phyloP scores from a whole-genome alignment of 2,329 filamentous ascomycete genomes.

The Sporothrix schenckii region DNA sequence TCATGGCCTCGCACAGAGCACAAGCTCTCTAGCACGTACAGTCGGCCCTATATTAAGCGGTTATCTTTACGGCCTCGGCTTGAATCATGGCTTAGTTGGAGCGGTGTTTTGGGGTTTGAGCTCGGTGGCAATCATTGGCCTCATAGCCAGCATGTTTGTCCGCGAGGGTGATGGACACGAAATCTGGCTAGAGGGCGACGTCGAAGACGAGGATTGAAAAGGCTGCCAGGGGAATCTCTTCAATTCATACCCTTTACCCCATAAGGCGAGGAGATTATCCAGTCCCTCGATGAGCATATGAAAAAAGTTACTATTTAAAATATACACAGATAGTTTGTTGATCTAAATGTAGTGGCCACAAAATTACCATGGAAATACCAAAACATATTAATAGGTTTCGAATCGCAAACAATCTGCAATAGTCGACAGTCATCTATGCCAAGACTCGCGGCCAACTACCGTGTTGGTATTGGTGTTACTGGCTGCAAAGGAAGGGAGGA shows the following conservation, averaged over 20 bases:
- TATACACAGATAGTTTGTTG: background rate
- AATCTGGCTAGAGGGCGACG: constrained; percentile 65
- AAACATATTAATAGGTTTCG: background rate
- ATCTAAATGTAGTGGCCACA: background rate
- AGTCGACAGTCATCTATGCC: background rate
- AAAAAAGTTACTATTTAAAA: background rate
- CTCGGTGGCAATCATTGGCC: constrained; percentile 53
- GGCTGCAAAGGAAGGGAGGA: background rate
- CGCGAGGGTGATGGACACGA: constrained; percentile 67
- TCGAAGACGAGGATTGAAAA: constrained; percentile 46
- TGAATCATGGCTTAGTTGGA: constrained; percentile 61
- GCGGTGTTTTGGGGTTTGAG: constrained; percentile 61
- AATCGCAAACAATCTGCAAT: background rate
- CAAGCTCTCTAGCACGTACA: constrained; percentile 61
- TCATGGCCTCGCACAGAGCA: constrained; percentile 61
- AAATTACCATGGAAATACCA: background rate
- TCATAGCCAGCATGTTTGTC: constrained; percentile 56
- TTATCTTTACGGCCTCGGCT: constrained; percentile 61
- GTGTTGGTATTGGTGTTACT: background rate
- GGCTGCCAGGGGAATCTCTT: background rate
- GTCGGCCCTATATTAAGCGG: constrained; percentile 64
- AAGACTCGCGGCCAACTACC: background rate
- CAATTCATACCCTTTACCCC: background rate
- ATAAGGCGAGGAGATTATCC: too few species aligned
- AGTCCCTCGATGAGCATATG: background rate